Base-by-base conservation (phyloP, 805 yeast species). In the Cyberlindnera meyerae region DNA sequence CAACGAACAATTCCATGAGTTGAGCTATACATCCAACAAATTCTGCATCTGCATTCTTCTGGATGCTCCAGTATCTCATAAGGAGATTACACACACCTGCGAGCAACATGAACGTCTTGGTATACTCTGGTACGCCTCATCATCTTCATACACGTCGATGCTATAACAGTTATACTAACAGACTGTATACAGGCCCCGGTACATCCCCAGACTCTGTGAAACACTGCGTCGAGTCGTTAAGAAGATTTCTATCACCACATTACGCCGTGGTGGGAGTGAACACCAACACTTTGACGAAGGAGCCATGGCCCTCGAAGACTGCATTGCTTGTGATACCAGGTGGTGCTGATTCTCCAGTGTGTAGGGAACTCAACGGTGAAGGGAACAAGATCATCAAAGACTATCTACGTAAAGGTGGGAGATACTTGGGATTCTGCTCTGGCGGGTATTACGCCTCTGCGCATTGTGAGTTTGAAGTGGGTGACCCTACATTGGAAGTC, bases 311-410 rank as follows among this genome's bases (percentile, higher is more conserved):
- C 44, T 51, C 73, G 7, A 84, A 84, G 51, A 84, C 97, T 0
- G 66, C 94, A 0, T 64, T 85, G 45, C 55, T 93, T 29, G 95
- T 88, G 2, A 59, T 93, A 18, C 99, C 98, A 0, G 99, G 98
- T 4, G 99, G 99, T 7, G 97, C 97, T 1, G 98, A 93, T 56
- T 63, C 87, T 34, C 97, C 97, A 0, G 76, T 81, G 47, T 85
- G 95, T 45, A 66, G 70, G 35, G 75, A 71, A 4, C 70, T 94
- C 44, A 79, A 82, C 51, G 90, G 95, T 1, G 61, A 60, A 2
- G 86, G 88, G 0, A 84, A 81, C 50, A 51, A 62, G 8, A 64
- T 68, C 26, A 84, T 87, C 43, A 58, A 63, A 18, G 75, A 75
- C 33, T 87, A 70, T 47, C 87, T 87, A 1, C 66, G 77, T 21